Conservation (phyloP, 768 basidiomycete genomes). For the Termitomyces sp. region DNA sequence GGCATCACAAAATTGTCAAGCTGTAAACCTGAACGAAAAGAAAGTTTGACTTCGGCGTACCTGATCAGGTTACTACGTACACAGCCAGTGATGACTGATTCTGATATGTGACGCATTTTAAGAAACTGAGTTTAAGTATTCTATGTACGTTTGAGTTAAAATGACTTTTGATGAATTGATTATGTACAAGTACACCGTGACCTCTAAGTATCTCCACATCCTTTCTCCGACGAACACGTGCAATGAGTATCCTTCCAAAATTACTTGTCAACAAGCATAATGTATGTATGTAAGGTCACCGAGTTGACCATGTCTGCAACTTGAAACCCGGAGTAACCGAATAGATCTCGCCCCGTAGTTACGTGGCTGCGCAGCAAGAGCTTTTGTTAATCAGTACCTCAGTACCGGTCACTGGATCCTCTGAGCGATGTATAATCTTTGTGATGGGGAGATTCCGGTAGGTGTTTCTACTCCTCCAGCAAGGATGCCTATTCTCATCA, state of each 20-base stretch:
- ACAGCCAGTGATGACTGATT: neutral
- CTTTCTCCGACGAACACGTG: neutral
- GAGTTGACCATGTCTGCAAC: neutral
- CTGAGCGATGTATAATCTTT: conserved; percentile 35
- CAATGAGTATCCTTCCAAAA: neutral
- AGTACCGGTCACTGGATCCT: conserved; percentile 7
- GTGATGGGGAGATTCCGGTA: conserved; percentile 39
- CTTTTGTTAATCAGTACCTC: neutral
- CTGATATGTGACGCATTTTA: neutral
- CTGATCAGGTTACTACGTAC: neutral
- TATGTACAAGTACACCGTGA: neutral
- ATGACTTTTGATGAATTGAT: neutral
- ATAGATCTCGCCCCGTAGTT: neutral
- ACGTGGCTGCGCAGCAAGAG: neutral
- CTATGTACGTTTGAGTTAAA: neutral
- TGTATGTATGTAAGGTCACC: neutral
- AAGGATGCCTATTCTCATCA: conserved; percentile 71
- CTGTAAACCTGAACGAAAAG: neutral
- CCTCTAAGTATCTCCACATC: neutral
- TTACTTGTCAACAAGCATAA: neutral
- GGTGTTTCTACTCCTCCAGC: conserved; percentile 58
- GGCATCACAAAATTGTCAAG: neutral
- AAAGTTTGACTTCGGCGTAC: neutral
- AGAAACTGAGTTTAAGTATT: neutral
- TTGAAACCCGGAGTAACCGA: neutral